phyloP scores from a whole-genome alignment of 2,329 filamentous ascomycete species.

The Dactylellina drechsleri region DNA sequence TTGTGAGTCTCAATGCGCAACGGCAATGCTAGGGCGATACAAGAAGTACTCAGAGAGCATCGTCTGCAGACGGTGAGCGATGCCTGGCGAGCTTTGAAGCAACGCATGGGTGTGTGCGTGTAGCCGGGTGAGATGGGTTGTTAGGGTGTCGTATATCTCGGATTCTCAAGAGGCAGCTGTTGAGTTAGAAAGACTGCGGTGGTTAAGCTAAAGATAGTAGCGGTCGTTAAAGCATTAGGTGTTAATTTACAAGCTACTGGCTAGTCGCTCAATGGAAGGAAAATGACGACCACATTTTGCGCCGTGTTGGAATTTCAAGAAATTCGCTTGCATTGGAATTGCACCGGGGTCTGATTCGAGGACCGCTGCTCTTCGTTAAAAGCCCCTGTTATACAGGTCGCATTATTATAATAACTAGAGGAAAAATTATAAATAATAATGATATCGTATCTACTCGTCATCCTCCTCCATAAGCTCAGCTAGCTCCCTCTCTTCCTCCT shows the following conservation, averaged over 20 bases:
- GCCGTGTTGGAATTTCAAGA: constrained; percentile 64
- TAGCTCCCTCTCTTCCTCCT: constrained; percentile 91
- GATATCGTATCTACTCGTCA: constrained; percentile 61
- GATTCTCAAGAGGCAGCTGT: constrained; percentile 1
- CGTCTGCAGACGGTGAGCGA: constrained; percentile 27
- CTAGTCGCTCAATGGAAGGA: neutral
- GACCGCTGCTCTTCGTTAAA: neutral
- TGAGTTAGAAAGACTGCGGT: neutral
- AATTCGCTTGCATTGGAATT: constrained; percentile 89
- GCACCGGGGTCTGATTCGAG: constrained; percentile 59
- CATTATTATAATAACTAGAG: too few relatives aligned
- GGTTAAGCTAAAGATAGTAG: neutral
- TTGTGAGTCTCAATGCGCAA: constrained; percentile 30
- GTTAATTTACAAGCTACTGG: too few relatives aligned
- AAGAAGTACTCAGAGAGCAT: constrained; percentile 43
- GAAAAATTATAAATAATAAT: too few relatives aligned
- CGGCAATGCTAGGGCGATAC: constrained; percentile 21
- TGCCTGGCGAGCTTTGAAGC: constrained; percentile 35
- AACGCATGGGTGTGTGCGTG: constrained; percentile 20
- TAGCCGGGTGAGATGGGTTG: neutral
- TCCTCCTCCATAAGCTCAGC: constrained; percentile 87
- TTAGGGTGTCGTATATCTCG: neutral
- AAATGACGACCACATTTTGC: neutral
- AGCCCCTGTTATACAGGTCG: neutral
- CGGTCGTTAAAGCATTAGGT: neutral